A percentile compares a stretch with the other conserved stretches of the same genome.
phyloP scores from a whole-genome alignment of 192 early-diverging fungal genomes.

The Umbelopsis sp. region DNA sequence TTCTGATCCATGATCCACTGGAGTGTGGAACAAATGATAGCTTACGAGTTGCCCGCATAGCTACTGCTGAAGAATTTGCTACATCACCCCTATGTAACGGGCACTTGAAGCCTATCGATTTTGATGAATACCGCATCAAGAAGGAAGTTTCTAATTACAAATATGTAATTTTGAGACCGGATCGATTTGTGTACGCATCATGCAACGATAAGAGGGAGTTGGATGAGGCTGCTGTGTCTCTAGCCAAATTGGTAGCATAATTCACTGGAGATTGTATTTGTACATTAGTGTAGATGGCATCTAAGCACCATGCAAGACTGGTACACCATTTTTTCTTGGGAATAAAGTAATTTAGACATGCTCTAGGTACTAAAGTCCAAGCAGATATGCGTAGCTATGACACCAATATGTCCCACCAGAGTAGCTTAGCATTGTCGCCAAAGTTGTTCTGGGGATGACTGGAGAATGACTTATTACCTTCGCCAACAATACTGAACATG shows the following conservation, averaged over 20 bases:
- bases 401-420: too few relatives aligned
- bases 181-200: not conserved
- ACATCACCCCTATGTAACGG: not conserved
- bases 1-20: not conserved
- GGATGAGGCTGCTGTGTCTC: not conserved
- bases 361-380: too few relatives aligned
- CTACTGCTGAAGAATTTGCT: conserved; percentile 15
- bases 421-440: too few relatives aligned
- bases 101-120: not conserved
- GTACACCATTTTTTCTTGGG: too few relatives aligned
- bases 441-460: too few relatives aligned
- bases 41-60: not conserved
- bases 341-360: too few relatives aligned
- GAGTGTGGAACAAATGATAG: not conserved
- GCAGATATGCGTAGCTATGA: too few relatives aligned
- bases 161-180: conserved; percentile 12
- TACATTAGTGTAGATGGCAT: too few relatives aligned
- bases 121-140: conserved; percentile 5
- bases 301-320: too few relatives aligned
- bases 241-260: not conserved
- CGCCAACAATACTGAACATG: too few relatives aligned
- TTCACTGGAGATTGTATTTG: too few relatives aligned
- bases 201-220: not conserved
- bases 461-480: too few relatives aligned
- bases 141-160: not conserved